Evolutionary conservation across 805 yeast species (phyloP).

Genomic region (Pichia eremophila): DNA sequence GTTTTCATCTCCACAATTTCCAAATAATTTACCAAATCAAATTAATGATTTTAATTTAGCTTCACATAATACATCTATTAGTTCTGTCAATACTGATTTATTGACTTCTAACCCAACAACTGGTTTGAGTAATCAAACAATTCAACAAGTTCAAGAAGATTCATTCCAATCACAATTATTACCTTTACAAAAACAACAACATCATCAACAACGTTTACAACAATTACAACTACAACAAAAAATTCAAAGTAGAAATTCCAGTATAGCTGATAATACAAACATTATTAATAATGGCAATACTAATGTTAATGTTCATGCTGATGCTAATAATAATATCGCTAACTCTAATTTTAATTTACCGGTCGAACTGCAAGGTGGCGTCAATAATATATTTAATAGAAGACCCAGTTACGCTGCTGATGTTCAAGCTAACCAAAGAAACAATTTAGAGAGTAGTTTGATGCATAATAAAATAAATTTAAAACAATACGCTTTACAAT

Average conservation of each 20-base stretch:
- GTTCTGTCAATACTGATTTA: neutral
- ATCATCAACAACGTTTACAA: neutral
- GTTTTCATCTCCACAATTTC: neutral
- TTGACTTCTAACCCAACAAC: neutral
- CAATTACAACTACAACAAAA: neutral
- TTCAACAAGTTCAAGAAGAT: conserved; percentile 5
- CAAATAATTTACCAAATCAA: neutral
- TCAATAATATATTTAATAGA: conserved; percentile 52
- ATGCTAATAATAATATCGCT: neutral
- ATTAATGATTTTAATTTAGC: neutral
- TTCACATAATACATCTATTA: neutral
- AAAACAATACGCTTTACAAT: conserved; percentile 17
- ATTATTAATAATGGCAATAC: neutral
- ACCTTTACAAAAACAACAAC: neutral
- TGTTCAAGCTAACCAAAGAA: conserved; percentile 30
- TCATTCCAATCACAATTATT: conserved; percentile 7
- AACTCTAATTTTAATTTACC: conserved; percentile 38
- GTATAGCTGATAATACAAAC: neutral
- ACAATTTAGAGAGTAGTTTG: neutral
- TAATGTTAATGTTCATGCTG: neutral
- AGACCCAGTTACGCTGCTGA: conserved; percentile 74
- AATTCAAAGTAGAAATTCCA: neutral
- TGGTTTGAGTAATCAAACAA: conserved; percentile 1
- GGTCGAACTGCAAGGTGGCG: conserved; percentile 53
- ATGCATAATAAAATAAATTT: conserved; percentile 12